These are phyloP conservation scores for Pogostemon cablin DNA, from an alignment of 257 asterid genomes.

Conservation along the genomic window DNA sequence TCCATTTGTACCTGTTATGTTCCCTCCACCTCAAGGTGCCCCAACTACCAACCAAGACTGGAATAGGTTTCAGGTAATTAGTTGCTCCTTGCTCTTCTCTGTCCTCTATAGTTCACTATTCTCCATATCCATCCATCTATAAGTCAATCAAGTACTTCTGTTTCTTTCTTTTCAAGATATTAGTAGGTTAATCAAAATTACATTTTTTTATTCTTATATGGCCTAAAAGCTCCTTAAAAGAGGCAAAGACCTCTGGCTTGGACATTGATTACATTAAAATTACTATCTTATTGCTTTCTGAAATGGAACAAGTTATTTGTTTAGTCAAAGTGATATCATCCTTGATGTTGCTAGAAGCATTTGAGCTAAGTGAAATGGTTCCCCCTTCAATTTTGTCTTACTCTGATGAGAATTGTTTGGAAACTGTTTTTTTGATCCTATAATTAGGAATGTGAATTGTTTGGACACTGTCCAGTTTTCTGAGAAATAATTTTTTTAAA, in stretches of 20 bases:
- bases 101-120: slow-evolving; percentile 10
- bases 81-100: slow-evolving; percentile 12
- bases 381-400: neutral
- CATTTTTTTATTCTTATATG: neutral
- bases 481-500: neutral
- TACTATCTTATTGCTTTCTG: neutral
- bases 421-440: no score
- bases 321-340: neutral
- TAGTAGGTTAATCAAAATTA: neutral
- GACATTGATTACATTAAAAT: neutral
- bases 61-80: slow-evolving; percentile 76
- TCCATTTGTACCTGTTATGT: slow-evolving; percentile 52
- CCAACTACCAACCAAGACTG: slow-evolving; percentile 61
- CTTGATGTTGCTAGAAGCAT: slow-evolving; percentile 4
- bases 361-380: slow-evolving; percentile 11
- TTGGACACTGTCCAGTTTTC: neutral
- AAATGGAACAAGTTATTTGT: slow-evolving; percentile 1
- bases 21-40: slow-evolving; percentile 53
- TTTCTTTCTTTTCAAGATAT: slow-evolving; percentile 6
- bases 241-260: neutral
- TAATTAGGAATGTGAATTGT: neutral
- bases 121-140: slow-evolving; percentile 1
- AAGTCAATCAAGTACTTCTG: neutral
- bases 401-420: neutral
- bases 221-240: neutral